phyloP scores from a whole-genome alignment of 352 stramenopile species.

The Phytopythium ostracodes region DNA sequence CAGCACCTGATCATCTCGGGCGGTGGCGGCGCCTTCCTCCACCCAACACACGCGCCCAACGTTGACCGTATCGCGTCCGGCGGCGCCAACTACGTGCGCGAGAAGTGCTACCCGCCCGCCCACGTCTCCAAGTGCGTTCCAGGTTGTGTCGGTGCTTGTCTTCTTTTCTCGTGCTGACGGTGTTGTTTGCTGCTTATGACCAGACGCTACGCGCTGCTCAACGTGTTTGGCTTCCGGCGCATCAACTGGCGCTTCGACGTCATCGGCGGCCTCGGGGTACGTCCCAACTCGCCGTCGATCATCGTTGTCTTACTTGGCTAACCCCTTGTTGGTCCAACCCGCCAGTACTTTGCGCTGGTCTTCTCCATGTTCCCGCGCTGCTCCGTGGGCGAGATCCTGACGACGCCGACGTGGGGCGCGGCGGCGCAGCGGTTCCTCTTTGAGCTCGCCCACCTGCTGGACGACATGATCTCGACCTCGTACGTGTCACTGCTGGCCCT shows the following conservation, averaged over 20 bases:
- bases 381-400: constrained; percentile 69
- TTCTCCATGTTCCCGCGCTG: constrained; percentile 93
- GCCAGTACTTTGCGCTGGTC: constrained; percentile 87
- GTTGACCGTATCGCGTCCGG: constrained; percentile 57
- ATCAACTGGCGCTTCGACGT: constrained; percentile 94
- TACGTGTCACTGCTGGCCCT: constrained; percentile 69
- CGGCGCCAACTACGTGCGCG: constrained; percentile 67
- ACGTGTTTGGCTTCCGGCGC: constrained; percentile 87
- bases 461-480: constrained; percentile 71
- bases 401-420: constrained; percentile 39
- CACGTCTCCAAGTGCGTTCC: constrained; percentile 64
- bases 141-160: constrained; percentile 1
- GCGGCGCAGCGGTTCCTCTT: constrained; percentile 37
- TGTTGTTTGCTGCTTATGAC: constrained; percentile 5
- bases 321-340: not conserved
- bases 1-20: constrained; percentile 87
- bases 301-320: not conserved
- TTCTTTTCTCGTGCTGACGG: not conserved
- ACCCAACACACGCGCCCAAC: constrained; percentile 82
- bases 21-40: constrained; percentile 86
- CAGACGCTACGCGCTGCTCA: constrained; percentile 80
- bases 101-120: constrained; percentile 77
- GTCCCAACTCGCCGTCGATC: constrained; percentile 4
- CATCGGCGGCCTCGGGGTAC: constrained; percentile 79
- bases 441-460: constrained; percentile 51